phyloP scores from a whole-genome alignment of 2,329 filamentous ascomycete genomes.

The Hypoxylon sp. region DNA sequence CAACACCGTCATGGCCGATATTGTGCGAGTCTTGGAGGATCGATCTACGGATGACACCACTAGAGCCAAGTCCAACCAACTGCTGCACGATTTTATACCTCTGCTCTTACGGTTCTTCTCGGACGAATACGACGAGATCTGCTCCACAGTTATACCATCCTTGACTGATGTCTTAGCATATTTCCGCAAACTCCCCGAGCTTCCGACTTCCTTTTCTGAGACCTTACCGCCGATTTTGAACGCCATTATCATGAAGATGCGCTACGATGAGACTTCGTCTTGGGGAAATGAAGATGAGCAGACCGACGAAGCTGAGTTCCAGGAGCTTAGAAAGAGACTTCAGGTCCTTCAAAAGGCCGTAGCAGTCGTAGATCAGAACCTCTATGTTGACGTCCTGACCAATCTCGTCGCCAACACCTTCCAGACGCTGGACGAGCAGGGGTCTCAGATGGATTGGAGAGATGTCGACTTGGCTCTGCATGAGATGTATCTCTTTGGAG shows the following conservation, averaged over 20 bases:
- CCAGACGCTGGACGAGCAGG: conserved; percentile 79
- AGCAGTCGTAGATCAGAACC: conserved; percentile 85
- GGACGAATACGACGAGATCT: conserved; percentile 98
- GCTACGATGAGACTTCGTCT: conserved; percentile 92
- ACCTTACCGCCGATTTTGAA: conserved; percentile 91
- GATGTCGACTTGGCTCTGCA: conserved; percentile 93
- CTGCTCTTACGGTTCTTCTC: conserved; percentile 94
- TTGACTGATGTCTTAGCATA: conserved; percentile 93
- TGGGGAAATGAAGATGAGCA: conserved; percentile 97
- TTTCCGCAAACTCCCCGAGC: conserved; percentile 80
- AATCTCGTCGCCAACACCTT: conserved; percentile 91
- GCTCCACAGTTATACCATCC: conserved; percentile 93
- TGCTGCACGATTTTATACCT: conserved; percentile 86
- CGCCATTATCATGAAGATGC: conserved; percentile 94
- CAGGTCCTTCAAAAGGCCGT: conserved; percentile 94
- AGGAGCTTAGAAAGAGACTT: conserved; percentile 89
- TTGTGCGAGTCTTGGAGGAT: conserved; percentile 87
- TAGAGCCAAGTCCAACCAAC: conserved; percentile 80
- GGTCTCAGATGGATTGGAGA: conserved; percentile 87
- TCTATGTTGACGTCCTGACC: conserved; percentile 91
- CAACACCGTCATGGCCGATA: conserved; percentile 88
- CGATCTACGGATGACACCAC: conserved; percentile 70
- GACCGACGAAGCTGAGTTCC: conserved; percentile 97
- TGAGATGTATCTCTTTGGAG: conserved; percentile 96
- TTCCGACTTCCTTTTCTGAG: conserved; percentile 80